Conservation (phyloP, 1,284 basidiomycete genomes). For the Pascua guehoae region DNA sequence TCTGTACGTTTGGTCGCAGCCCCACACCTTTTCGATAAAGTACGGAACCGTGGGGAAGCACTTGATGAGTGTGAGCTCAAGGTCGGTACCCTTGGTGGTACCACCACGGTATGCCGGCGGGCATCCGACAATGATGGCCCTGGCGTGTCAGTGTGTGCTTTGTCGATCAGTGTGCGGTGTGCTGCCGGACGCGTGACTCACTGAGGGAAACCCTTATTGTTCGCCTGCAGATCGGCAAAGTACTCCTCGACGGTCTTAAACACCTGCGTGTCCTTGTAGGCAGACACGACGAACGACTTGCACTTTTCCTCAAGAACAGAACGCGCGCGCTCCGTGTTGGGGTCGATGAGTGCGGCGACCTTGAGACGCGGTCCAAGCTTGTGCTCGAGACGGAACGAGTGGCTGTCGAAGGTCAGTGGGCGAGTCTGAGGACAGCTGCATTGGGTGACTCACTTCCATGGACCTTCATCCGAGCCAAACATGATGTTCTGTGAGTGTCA, state of each 20-base stretch:
- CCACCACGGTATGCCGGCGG: conserved; percentile 91
- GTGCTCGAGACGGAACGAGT: conserved; percentile 90
- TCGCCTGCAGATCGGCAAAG: conserved; percentile 59
- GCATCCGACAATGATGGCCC: conserved; percentile 81
- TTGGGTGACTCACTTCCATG: conserved; percentile 33
- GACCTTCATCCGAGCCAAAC: conserved; percentile 81
- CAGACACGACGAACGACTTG: conserved; percentile 86
- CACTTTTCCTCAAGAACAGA: conserved; percentile 84
- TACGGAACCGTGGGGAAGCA: conserved; percentile 85
- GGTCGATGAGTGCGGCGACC: conserved; percentile 91
- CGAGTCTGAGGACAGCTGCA: no score
- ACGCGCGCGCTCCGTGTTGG: conserved; percentile 75
- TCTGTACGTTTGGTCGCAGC: no score
- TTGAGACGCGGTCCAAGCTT: conserved; percentile 96
- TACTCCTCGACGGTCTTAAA: conserved; percentile 87
- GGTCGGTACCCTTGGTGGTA: conserved; percentile 65
- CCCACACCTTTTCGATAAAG: conserved; percentile 74
- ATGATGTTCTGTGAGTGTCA: conserved; percentile 64
- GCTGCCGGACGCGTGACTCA: conserved; percentile 29
- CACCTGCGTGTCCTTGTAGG: conserved; percentile 88
- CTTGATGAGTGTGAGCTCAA: conserved; percentile 85
- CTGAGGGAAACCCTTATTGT: conserved; percentile 49
- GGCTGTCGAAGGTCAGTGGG: conserved; percentile 39
- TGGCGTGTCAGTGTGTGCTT: conserved; percentile 12
- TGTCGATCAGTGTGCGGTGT: background rate